These are phyloP conservation scores for Colletotrichum sp. DNA, from an alignment of 2,329 filamentous ascomycete species.

Conservation along the genomic window DNA sequence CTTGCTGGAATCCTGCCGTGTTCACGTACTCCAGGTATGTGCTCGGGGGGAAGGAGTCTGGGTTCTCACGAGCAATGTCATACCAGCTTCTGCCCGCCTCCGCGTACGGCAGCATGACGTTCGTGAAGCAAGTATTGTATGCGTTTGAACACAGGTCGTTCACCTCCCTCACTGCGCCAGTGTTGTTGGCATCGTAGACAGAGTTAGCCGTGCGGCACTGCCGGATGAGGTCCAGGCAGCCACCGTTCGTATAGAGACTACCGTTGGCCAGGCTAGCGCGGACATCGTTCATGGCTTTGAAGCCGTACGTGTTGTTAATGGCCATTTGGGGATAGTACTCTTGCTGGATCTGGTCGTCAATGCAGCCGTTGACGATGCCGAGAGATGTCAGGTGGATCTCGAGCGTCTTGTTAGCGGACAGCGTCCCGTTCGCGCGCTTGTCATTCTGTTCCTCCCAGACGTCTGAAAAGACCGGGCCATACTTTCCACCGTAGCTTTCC, in stretches of 20 bases:
- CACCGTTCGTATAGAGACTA: conserved; percentile 10
- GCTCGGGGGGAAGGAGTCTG: conserved; percentile 66
- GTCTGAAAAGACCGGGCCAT: conserved; percentile 68
- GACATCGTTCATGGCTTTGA: conserved; percentile 51
- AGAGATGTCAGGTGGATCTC: conserved; percentile 66
- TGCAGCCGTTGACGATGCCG: conserved; percentile 74
- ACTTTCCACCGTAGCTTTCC: conserved; percentile 74
- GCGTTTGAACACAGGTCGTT: conserved; percentile 13
- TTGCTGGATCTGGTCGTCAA: conserved; percentile 68
- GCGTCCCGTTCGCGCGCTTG: conserved; percentile 52
- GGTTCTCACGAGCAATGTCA: conserved; percentile 61
- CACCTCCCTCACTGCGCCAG: conserved; percentile 2
- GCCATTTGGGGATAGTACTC: conserved; percentile 63
- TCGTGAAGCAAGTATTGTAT: conserved; percentile 47
- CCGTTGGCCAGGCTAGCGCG: conserved; percentile 18
- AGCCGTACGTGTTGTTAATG: conserved; percentile 66
- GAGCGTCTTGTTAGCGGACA: conserved; percentile 55
- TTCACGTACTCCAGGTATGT: conserved; percentile 72
- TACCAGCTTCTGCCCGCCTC: conserved; percentile 61
- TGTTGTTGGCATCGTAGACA: conserved; percentile 18
- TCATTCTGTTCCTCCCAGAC: conserved; percentile 67
- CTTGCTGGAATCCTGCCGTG: conserved; percentile 55
- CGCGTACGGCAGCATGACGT: conserved; percentile 64
- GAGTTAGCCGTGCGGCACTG: conserved; percentile 20
- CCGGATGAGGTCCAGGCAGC: conserved; percentile 17